Evolutionary conservation across 2,329 filamentous ascomycete species (phyloP), one percentile per base, ranked within the genome.

Genomic region (Plectosphaerella sp.): DNA sequence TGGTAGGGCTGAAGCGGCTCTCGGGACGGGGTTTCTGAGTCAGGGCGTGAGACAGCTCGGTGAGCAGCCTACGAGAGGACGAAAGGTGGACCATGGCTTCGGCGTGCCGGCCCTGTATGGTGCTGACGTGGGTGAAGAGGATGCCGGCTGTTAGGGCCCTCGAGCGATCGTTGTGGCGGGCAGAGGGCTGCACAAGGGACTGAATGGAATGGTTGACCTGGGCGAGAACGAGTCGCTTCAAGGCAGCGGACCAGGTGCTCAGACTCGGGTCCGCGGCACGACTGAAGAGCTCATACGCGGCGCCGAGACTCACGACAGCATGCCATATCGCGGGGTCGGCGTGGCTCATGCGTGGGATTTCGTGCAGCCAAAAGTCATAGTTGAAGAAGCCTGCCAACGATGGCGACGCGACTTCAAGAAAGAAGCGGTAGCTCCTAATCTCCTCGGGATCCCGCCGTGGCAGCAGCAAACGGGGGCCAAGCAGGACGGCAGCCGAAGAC

Each of bases 321-420:
- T 62, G 61, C 52, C 58, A 57, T 3, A 61, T 53, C 2, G 57
- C 59, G 9, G 59, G 42, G 25, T 61, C 61, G 14, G 47, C 37
- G 41, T 51, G 50, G n/a, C 55, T 53, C 14, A 57, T 42, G 7
- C 56, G 50, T 2, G 53, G 52, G 10, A 62, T 42, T 14, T 58
- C 43, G 20, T 25, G 33, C 5, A 51, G 35, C 59, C 60, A 62
- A 50, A 62, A 62, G n/a, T 56, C 53, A 14, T 37, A 47, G 28
- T 59, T 54, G 24, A 62, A 54, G 4, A 54, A 49, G 4, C 59
- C 56, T 3, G 59, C 48, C 3, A 62, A 48, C 5, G 42, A 49
- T 2, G 59, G 59, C 0, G 53, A 54, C 1, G 55, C 52, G 2
- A 62, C 50, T 3, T 55, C 47, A 16, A 57, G 36, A 18, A 60